phyloP scores from a whole-genome alignment of 2,329 filamentous ascomycete genomes.

The Penicillium hesseltinei region DNA sequence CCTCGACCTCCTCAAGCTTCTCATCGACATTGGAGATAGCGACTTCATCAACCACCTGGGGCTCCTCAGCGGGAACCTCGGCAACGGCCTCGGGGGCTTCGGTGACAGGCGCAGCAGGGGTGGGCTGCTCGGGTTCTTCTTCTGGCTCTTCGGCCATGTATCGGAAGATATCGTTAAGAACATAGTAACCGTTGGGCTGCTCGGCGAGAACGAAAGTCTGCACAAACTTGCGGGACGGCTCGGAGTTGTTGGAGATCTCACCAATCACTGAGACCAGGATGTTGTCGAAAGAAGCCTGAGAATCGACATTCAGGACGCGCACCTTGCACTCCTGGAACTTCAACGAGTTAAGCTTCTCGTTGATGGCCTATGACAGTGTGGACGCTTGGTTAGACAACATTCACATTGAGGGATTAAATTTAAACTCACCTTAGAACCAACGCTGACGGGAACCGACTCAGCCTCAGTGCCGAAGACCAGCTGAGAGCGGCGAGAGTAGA shows the following conservation, averaged over 20 bases:
- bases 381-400: constrained; percentile 9
- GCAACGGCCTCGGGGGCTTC: constrained; percentile 39
- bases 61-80: constrained; percentile 29
- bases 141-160: constrained; percentile 78
- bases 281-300: constrained; percentile 85
- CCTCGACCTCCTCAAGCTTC: constrained; percentile 67
- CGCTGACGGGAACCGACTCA: constrained; percentile 78
- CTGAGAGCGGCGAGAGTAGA: constrained; percentile 95
- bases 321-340: constrained; percentile 98
- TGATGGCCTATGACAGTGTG: constrained; percentile 66
- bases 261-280: constrained; percentile 98
- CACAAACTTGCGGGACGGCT: constrained; percentile 90
- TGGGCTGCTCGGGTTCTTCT: constrained; percentile 50
- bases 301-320: constrained; percentile 95
- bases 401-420: constrained; percentile 2
- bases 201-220: constrained; percentile 97
- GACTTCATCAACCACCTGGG: constrained; percentile 39
- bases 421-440: constrained; percentile 76
- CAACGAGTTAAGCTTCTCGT: constrained; percentile 88
- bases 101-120: constrained; percentile 39
- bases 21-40: constrained; percentile 63
- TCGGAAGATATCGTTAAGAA: constrained; percentile 96
- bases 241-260: constrained; percentile 91
- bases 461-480: constrained; percentile 91
- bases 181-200: constrained; percentile 96